These are phyloP conservation scores for Phyllosticta paracitricarpa DNA, from an alignment of 2,329 filamentous ascomycete species.

Conservation along the genomic window DNA sequence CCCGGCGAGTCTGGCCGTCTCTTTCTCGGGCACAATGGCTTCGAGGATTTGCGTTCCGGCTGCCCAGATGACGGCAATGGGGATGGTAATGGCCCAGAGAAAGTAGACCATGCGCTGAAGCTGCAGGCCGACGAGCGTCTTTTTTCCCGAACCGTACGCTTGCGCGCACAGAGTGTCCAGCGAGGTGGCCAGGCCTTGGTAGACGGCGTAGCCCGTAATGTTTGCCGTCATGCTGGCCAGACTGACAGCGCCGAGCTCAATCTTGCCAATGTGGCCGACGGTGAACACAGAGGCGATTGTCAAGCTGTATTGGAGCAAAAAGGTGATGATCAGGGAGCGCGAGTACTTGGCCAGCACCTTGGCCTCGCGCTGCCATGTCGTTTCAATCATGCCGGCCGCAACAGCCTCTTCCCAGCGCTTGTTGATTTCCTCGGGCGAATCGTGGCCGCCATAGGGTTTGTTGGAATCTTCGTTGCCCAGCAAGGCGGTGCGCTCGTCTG, in stretches of 20 bases:
- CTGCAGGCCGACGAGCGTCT: conserved; percentile 76
- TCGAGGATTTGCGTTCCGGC: conserved; percentile 54
- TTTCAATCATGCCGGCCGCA: conserved; percentile 67
- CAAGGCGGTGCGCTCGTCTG: conserved; percentile 39
- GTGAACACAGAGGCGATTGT: conserved; percentile 40
- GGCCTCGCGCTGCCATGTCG: conserved; percentile 82
- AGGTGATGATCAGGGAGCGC: conserved; percentile 36
- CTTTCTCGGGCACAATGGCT: conserved; percentile 58
- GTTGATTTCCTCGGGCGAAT: conserved; percentile 40
- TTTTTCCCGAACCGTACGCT: conserved; percentile 85
- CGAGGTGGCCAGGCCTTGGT: conserved; percentile 59
- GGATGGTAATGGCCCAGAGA: conserved; percentile 60
- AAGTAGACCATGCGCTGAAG: conserved; percentile 75
- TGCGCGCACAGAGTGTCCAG: conserved; percentile 90
- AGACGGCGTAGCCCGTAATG: conserved; percentile 42
- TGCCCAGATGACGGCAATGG: conserved; percentile 63
- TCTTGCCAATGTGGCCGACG: conserved; percentile 40
- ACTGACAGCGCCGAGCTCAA: conserved; percentile 38
- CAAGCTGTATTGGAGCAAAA: conserved; percentile 39
- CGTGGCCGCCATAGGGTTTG: conserved; percentile 36
- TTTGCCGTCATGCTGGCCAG: conserved; percentile 44
- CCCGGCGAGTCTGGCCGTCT: conserved; percentile 62
- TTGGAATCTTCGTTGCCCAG: conserved; percentile 30
- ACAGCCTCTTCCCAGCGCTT: conserved; percentile 58
- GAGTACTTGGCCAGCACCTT: conserved; percentile 59